Evolutionary conservation across 805 yeast genomes (phyloP).

Genomic region (Ogataea trehaloabstinens): DNA sequence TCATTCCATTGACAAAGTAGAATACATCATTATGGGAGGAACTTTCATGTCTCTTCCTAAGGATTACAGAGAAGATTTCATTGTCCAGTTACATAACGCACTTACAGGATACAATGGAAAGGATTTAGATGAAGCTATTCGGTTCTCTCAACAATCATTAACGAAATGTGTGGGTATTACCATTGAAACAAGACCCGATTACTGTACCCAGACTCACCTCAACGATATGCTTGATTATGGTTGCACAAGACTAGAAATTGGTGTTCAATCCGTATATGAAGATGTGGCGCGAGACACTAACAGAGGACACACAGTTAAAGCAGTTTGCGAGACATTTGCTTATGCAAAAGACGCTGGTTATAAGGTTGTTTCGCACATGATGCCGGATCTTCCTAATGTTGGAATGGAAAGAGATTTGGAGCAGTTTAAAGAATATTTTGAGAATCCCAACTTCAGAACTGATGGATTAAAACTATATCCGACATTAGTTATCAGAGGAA

Average conservation of each 20-base stretch:
- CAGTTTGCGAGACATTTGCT: conserved; percentile 94
- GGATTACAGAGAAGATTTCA: conserved; percentile 86
- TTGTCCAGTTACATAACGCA: conserved; percentile 90
- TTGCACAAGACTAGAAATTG: conserved; percentile 94
- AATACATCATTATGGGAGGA: conserved; percentile 98
- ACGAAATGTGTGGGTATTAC: conserved; percentile 99
- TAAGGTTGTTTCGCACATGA: conserved; percentile 97
- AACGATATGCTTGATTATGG: conserved; percentile 96
- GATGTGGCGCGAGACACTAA: conserved; percentile 98
- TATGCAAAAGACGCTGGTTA: conserved; percentile 98
- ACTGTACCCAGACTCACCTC: conserved; percentile 92
- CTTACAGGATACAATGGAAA: conserved; percentile 87
- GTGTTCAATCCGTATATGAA: conserved; percentile 95
- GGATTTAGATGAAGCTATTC: conserved; percentile 86
- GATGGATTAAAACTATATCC: conserved; percentile 96
- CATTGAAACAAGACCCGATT: conserved; percentile 97
- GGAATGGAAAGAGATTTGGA: conserved; percentile 98
- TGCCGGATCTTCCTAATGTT: conserved; percentile 98
- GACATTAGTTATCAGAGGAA: conserved; percentile 93
- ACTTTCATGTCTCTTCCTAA: conserved; percentile 94
- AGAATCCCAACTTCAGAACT: conserved; percentile 94
- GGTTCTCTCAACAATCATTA: conserved; percentile 86
- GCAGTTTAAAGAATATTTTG: conserved; percentile 94
- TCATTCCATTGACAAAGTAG: conserved; percentile 95
- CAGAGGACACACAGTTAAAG: conserved; percentile 94